Evolutionary conservation across 2,329 filamentous ascomycete species (phyloP).

Genomic region (Escovopsis sp.): DNA sequence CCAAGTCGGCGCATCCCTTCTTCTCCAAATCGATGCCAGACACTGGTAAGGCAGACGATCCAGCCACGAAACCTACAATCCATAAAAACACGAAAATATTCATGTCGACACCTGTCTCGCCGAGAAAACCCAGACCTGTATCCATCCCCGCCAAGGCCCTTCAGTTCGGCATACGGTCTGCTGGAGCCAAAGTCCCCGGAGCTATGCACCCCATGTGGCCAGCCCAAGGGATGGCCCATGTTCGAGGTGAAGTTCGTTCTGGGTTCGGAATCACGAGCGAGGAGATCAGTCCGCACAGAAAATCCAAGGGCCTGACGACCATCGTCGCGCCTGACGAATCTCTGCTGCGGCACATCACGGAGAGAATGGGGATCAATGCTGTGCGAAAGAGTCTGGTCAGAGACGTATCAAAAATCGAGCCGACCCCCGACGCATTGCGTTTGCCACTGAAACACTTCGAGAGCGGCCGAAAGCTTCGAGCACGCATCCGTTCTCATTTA

Average conservation of each 20-base stretch:
- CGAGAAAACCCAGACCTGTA: constrained; percentile 23
- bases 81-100: constrained; percentile 27
- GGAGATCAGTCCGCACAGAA: constrained; percentile 16
- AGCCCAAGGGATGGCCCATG: constrained; percentile 45
- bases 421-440: constrained; percentile 34
- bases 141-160: constrained; percentile 15
- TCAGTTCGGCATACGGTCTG: constrained; percentile 29
- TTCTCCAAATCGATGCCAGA: constrained; percentile 23
- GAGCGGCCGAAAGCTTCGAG: constrained; percentile 39
- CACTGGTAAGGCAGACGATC: constrained; percentile 9
- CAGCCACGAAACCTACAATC: constrained; percentile 12
- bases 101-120: constrained; percentile 39
- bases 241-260: constrained; percentile 31
- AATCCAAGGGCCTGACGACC: constrained; percentile 35
- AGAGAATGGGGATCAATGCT: constrained; percentile 12
- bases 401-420: constrained; percentile 25
- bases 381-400: constrained; percentile 16
- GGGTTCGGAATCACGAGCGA: neutral
- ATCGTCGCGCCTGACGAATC: constrained; percentile 27
- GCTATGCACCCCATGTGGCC: constrained; percentile 59
- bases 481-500: constrained; percentile 32
- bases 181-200: constrained; percentile 47
- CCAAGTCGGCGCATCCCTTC: constrained; percentile 28
- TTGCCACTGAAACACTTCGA: constrained; percentile 43
- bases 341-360: constrained; percentile 21